Percentiles rank a stretch among this genome's conserved stretches.
Conservation (phyloP, 371 early-diverging fungal genomes). For the Circinella umbellata region DNA sequence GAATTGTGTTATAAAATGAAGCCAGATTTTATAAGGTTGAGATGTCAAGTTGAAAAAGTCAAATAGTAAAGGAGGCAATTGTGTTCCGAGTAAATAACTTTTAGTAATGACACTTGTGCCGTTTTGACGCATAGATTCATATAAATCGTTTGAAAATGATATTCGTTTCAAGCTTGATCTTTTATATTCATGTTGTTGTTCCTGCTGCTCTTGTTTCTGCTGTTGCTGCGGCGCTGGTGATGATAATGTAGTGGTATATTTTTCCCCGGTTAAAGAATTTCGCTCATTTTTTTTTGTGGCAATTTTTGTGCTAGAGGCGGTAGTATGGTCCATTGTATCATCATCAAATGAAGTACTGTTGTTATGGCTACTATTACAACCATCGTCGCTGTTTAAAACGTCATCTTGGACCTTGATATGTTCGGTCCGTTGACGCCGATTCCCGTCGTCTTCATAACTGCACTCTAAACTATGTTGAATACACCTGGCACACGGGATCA, state of each 20-base stretch:
- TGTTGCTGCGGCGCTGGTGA: background rate
- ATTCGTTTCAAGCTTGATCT: conserved; percentile 17
- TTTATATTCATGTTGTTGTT: background rate
- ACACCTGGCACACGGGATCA: conserved; percentile 28
- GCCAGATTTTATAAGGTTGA: conserved; percentile 35
- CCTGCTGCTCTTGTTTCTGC: background rate
- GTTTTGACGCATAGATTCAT: conserved; percentile 26
- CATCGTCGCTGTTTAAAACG: conserved; percentile 19
- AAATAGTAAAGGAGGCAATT: conserved; percentile 36
- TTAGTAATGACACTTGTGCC: conserved; percentile 1
- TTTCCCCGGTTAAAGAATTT: too few species aligned
- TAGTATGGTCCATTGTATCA: too few species aligned
- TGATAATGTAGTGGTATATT: background rate
- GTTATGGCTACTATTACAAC: background rate
- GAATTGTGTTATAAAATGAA: conserved; percentile 19
- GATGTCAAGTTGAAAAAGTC: conserved; percentile 38
- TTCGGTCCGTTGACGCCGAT: conserved; percentile 8
- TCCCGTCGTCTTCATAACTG: conserved; percentile 12
- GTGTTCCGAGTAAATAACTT: conserved; percentile 20
- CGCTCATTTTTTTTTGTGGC: too few species aligned
- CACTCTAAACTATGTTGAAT: conserved; percentile 6
- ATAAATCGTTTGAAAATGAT: conserved; percentile 26
- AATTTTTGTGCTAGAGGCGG: too few species aligned
- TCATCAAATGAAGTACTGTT: background rate
- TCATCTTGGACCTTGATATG: conserved; percentile 9